These are phyloP conservation scores for Lachancea kluyveri DNA, from an alignment of 805 yeast genomes.

Conservation along the genomic window DNA sequence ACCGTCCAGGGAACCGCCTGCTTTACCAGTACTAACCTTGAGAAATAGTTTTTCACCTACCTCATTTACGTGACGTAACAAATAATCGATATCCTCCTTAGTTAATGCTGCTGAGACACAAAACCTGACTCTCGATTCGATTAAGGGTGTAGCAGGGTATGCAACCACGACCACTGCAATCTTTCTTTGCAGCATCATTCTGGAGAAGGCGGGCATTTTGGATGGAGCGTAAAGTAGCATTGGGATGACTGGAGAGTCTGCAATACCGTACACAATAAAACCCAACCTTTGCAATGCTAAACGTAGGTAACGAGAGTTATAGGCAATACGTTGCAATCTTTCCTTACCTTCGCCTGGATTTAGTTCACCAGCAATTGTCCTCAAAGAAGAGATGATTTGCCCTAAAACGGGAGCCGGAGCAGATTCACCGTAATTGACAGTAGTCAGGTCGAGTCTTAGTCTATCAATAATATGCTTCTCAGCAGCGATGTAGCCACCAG, in stretches of 20 bases:
- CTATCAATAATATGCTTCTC: slow-evolving; percentile 61
- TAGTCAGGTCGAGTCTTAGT: slow-evolving; percentile 65
- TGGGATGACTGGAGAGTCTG: slow-evolving; percentile 96
- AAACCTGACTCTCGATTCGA: slow-evolving; percentile 83
- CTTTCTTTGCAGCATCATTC: slow-evolving; percentile 69
- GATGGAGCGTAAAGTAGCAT: slow-evolving; percentile 81
- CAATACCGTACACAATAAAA: slow-evolving; percentile 88
- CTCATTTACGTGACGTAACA: slow-evolving; percentile 63
- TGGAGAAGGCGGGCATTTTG: slow-evolving; percentile 88
- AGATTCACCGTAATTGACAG: slow-evolving; percentile 74
- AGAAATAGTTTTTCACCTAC: slow-evolving; percentile 72
- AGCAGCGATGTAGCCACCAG: slow-evolving; percentile 96
- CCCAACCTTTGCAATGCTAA: slow-evolving; percentile 89
- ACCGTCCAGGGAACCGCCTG: slow-evolving; percentile 58
- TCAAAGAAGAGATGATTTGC: slow-evolving; percentile 77
- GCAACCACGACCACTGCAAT: slow-evolving; percentile 96
- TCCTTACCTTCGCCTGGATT: slow-evolving; percentile 92
- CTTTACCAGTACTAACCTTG: slow-evolving; percentile 72
- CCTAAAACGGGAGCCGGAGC: slow-evolving; percentile 87
- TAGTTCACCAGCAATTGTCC: slow-evolving; percentile 71
- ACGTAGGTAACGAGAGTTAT: slow-evolving; percentile 89
- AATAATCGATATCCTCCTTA: slow-evolving; percentile 85
- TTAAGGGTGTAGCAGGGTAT: slow-evolving; percentile 94
- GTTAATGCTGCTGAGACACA: slow-evolving; percentile 91
- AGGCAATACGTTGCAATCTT: slow-evolving; percentile 88